Evolutionary conservation across 148 eudicot species (phyloP).

Genomic region (Rhododendron williamsianum): DNA sequence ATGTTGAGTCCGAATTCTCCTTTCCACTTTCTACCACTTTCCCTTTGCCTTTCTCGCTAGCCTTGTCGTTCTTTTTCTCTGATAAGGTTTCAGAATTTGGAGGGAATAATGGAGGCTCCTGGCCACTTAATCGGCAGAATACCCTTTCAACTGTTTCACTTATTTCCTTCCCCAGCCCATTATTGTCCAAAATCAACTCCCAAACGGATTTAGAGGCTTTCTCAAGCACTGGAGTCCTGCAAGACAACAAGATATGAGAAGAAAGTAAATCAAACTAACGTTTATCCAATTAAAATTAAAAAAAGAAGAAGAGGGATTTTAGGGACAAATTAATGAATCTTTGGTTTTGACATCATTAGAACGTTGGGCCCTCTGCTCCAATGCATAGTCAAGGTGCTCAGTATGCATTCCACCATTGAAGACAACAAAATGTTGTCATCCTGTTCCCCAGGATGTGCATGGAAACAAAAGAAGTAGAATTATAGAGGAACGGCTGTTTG

Average conservation of each 20-base stretch:
- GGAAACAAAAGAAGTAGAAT: not conserved
- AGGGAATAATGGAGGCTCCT: conserved; percentile 69
- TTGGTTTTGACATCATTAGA: not conserved
- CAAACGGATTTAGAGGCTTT: conserved; percentile 95
- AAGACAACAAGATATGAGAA: conserved; percentile 6
- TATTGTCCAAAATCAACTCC: conserved; percentile 78
- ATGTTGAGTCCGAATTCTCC: conserved; percentile 36
- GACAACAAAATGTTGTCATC: not conserved
- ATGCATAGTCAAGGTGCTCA: not conserved
- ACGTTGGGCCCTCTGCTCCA: not conserved
- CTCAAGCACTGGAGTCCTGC: conserved; percentile 93
- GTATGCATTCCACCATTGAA: not conserved
- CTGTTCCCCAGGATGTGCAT: not conserved
- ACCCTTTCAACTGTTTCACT: conserved; percentile 84
- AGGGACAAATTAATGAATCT: not conserved
- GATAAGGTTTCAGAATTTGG: conserved; percentile 34
- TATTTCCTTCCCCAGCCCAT: conserved; percentile 80
- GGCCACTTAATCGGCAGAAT: conserved; percentile 84
- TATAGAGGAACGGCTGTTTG: not conserved
- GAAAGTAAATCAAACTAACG: not conserved
- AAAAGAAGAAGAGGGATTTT: not conserved
- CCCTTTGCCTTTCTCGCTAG: conserved; percentile 16
- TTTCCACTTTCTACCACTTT: conserved; percentile 24
- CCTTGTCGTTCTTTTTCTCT: conserved; percentile 34
- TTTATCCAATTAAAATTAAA: not conserved